Evolutionary conservation across 768 basidiomycete genomes (phyloP).

Genomic region (Pilatotrama ljubarskyi): DNA sequence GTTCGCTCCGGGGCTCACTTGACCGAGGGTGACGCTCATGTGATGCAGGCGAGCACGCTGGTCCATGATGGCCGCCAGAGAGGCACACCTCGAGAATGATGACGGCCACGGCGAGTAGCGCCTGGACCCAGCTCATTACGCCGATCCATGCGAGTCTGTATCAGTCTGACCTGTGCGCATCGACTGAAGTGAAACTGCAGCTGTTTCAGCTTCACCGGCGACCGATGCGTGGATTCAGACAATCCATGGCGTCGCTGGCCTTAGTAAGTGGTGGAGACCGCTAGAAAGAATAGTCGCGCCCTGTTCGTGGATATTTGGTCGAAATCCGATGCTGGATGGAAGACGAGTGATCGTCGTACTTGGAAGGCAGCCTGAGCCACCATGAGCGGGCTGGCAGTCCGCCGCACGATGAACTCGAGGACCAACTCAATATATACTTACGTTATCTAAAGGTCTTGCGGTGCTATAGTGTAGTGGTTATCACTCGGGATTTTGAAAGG

Average conservation of each 20-base stretch:
- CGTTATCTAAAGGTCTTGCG: neutral
- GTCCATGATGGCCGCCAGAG: slow-evolving; percentile 1
- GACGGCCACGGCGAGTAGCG: neutral
- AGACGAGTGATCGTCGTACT: neutral
- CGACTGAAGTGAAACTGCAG: too few relatives aligned
- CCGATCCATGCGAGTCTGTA: neutral
- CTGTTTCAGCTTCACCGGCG: too few relatives aligned
- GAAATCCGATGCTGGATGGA: neutral
- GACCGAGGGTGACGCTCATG: slow-evolving; percentile 9
- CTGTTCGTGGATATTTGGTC: too few relatives aligned
- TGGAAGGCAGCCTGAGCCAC: too few relatives aligned
- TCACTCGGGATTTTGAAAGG: slow-evolving; percentile 18
- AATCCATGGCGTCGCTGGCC: too few relatives aligned
- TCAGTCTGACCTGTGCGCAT: neutral
- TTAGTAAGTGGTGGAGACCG: too few relatives aligned
- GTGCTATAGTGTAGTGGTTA: slow-evolving; percentile 22
- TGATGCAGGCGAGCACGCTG: neutral
- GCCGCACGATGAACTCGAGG: too few relatives aligned
- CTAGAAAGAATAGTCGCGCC: too few relatives aligned
- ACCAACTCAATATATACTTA: too few relatives aligned
- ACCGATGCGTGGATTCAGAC: too few relatives aligned
- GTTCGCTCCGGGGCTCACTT: slow-evolving; percentile 8
- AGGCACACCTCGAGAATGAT: neutral
- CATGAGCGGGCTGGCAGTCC: too few relatives aligned
- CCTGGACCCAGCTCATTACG: neutral